Percentiles rank a stretch among this genome's conserved stretches.
Conservation (phyloP, 2,329 filamentous ascomycete species). For the Alternaria longipes region DNA sequence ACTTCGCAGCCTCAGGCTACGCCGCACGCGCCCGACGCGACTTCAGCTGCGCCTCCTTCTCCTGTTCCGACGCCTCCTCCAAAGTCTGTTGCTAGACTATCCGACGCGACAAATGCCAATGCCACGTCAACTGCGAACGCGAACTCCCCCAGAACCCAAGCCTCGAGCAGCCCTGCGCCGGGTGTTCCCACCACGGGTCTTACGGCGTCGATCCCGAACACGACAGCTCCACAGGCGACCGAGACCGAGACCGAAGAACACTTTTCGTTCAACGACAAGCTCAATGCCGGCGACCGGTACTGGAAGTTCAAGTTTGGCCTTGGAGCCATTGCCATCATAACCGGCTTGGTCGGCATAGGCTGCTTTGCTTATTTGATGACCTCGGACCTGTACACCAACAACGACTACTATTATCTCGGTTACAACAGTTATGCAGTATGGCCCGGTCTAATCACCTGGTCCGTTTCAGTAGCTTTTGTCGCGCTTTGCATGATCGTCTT, state of each 20-base stretch:
- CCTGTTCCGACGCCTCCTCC: conserved; percentile 3
- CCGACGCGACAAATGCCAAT: conserved; percentile 9
- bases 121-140: background rate
- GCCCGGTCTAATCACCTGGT: conserved; percentile 43
- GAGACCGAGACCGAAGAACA: conserved; percentile 17
- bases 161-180: conserved; percentile 6
- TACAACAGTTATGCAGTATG: conserved; percentile 24
- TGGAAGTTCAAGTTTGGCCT: conserved; percentile 47
- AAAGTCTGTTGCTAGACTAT: conserved; percentile 8
- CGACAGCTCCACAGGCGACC: conserved; percentile 7
- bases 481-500: conserved; percentile 37
- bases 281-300: conserved; percentile 39
- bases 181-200: conserved; percentile 7
- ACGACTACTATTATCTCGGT: conserved; percentile 14
- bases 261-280: conserved; percentile 32
- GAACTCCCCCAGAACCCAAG: conserved; percentile 2
- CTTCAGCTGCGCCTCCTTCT: conserved; percentile 1
- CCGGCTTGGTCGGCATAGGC: conserved; percentile 44
- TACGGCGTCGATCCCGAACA: conserved; percentile 4
- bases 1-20: conserved; percentile 6
- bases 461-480: conserved; percentile 44
- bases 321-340: conserved; percentile 31
- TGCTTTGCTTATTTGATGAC: conserved; percentile 38
- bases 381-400: background rate
- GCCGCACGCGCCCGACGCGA: conserved; percentile 9